Evolutionary conservation across 2,329 filamentous ascomycete species (phyloP).

Genomic region (Colletotrichum sp.): DNA sequence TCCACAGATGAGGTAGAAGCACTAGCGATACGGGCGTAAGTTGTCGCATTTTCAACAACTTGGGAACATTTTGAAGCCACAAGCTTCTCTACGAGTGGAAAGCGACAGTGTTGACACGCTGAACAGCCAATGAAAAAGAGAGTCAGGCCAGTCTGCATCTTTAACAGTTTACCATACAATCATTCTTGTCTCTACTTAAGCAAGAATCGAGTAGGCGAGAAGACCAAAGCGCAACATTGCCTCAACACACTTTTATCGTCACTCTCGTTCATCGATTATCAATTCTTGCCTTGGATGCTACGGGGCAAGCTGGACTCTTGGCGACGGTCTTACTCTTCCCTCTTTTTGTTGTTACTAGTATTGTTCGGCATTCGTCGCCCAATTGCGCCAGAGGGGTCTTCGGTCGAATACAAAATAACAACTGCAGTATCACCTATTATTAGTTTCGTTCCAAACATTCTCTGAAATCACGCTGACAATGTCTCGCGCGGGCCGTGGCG

Average conservation of each 20-base stretch:
- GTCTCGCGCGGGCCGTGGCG: not conserved
- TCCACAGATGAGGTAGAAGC: not conserved
- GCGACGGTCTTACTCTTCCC: not conserved
- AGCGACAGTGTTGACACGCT: not conserved
- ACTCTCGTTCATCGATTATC: not conserved
- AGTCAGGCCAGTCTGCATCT: not conserved
- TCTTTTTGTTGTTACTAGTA: not conserved
- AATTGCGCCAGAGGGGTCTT: not conserved
- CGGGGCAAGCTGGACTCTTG: not conserved
- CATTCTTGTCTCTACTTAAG: not conserved
- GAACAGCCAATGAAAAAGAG: not conserved
- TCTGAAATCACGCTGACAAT: not conserved
- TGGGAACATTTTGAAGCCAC: not conserved
- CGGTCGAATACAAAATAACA: not conserved
- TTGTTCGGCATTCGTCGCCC: not conserved
- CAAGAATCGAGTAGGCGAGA: not conserved
- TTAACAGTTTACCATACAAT: not conserved
- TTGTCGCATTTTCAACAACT: not conserved
- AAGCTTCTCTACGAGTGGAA: not conserved
- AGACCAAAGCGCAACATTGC: not conserved
- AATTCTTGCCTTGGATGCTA: not conserved
- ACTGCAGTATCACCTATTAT: not conserved
- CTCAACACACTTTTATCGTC: not conserved
- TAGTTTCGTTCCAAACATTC: not conserved
- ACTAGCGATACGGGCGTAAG: not conserved